Evolutionary conservation across 495 filamentous ascomycete species (phyloP), one percentile per base, ranked within the genome.

Genomic region (Hypoxylon cercidicola): DNA sequence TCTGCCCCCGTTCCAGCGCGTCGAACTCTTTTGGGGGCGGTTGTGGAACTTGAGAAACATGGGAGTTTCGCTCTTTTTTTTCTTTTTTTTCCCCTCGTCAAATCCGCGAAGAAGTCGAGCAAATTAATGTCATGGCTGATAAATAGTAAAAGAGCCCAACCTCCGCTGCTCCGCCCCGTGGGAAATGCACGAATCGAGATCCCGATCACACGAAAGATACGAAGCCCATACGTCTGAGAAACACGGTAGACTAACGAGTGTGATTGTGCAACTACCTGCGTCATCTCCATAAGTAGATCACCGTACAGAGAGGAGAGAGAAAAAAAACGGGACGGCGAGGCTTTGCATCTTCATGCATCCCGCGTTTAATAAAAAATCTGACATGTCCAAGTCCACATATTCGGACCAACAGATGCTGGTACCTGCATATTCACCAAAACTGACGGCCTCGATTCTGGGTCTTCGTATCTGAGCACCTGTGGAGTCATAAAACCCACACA

Each of bases 381-480:
- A 32, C 30, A 8, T 32, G 30, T 32, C 30, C 30, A 4, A 25
- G 37, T 13, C 23, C 3, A 5, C 10, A 32, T 32, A 9, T 32
- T 32, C 30, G 3, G 30, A 10, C 30, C 30, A 8, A 32, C 23
- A 25, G 23, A 25, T 25, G 30, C 7, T 32, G 10, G 30, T 11
- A 32, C 30, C 30, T 32, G 30, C 30, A 32, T 32, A 32, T 5
- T 25, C 5, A 25, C 39, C 3, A 32, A 32, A 32, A 32, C 3
- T 32, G 30, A 32, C 30, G 30, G 30, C 30, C 4, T 44, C 41
- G 1, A 2, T 32, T 32, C 41, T 25, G 16, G 23, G 10, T 16
- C 30, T 55, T 60, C 63, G 63, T 66, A 66, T 59, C 55, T 51
- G 45, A 51, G 21, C 28, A 25, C 9, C 13, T 46, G 62, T 49